Evolutionary conservation across 176 grass and related monocot genomes (phyloP), one percentile per base, ranked within the genome.

Genomic region (Guadua angustifolia): DNA sequence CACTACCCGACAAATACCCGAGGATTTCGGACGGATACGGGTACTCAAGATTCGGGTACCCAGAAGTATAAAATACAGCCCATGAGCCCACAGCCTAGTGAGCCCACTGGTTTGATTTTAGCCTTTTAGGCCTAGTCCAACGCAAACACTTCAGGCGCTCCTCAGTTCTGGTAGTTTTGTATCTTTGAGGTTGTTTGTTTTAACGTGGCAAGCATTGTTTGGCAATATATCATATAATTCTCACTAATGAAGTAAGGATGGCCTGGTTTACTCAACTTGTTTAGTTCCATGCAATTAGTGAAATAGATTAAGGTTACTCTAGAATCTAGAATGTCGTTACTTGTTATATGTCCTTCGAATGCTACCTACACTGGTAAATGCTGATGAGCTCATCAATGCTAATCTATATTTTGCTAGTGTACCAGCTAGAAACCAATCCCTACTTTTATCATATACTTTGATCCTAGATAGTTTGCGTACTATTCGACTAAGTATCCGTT

Each of bases 231-330:
- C 67, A 29, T 71, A 11, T 46, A n/a, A 24, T 71, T 71, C 17
- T 72, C 67, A 32, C 17, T 25, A 51, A 26, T 32, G n/a, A n/a
- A n/a, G n/a, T n/a, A 10, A 72, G 32, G 19, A 57, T 59, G 22
- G 2, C 32, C 9, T 33, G 36, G 16, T 60, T 78, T 77, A 12
- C 55, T 71, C 9, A 0, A 51, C 15, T 71, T 7, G 22, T 63
- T 53, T 33, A 85, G 43, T 81, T 77, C 56, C 60, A 56, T 64
- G 33, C 38, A 76, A 62, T 13, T 60, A 51, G 42, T 80, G 18
- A 69, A 53, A 51, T 80, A 62, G 40, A 36, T 81, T 12, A 50
- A 44, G 18, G 14, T 32, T 10, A 77, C 1, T 35, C 35, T 4
- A 9, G 24, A 47, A 47, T 70, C n/a, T 70, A 19, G 21, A 62